Evolutionary conservation across 495 filamentous ascomycete genomes (phyloP), one percentile per base, ranked within the genome.

Genomic region (Penicillium paradoxum): DNA sequence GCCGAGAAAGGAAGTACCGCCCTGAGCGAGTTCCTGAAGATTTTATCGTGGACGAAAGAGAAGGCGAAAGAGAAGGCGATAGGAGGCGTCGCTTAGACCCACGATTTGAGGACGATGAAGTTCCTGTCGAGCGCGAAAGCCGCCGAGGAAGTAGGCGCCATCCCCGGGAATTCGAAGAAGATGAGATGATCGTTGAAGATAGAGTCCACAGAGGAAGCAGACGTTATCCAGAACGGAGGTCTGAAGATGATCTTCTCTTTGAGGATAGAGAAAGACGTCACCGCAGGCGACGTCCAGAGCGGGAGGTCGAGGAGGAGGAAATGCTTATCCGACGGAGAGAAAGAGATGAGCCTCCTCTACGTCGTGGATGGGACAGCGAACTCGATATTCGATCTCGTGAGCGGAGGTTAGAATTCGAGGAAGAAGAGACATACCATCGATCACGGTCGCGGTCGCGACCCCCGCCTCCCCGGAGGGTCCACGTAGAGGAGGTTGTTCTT

Each of bases 211-310:
- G 53, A 51, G 24, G 34, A 21, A 44, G 48, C 14, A 9, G 25
- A 17, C 54, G 42, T 15, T 49, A 41, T 10, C 27, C 54, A 15
- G 60, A 61, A 38, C 53, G 62, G 48, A 64, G 63, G 45, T 47
- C 58, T n/a, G 72, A 73, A 22, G 58, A 71, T 4, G 72, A 73
- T 14, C 60, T 67, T 13, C 15, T 52, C 4, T 55, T 73, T 38
- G 45, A 56, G 5, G 66, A 69, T 32, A 59, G 64, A 19, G 55
- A 70, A 38, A 64, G 59, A 51, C 56, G 55, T 6, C 57, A 53
- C 2, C 53, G 51, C 19, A 38, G 41, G 32, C 50, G 59, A 22
- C 44, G 17, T 14, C 54, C 32, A 24, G 25, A 45, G 7, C 33
- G 21, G 11, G 18, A 49, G 0, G 8, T 37, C 2, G 42, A 53